Evolutionary conservation across 2,329 filamentous ascomycete genomes (phyloP).

Genomic region (Huntiella abstrusa): DNA sequence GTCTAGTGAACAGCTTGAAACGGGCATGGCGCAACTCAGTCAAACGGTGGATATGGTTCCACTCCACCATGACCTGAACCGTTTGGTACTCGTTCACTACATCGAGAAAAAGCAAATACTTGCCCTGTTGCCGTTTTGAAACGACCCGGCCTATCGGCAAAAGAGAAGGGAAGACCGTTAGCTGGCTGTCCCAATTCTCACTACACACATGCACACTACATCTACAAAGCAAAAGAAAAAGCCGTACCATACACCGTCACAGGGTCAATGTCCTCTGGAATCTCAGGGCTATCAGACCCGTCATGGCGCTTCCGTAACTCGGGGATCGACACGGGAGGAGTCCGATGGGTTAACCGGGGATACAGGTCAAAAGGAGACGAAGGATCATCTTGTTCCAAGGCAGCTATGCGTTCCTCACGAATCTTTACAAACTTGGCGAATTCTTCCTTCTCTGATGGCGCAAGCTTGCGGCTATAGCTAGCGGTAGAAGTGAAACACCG

Average conservation of each 20-base stretch:
- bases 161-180: constrained; percentile 14
- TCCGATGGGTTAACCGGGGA: constrained; percentile 10
- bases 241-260: constrained; percentile 16
- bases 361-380: constrained; percentile 5
- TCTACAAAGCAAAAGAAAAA: not conserved
- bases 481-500: not conserved
- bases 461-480: constrained; percentile 1
- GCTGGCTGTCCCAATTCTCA: constrained; percentile 11
- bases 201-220: not conserved
- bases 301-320: constrained; percentile 11
- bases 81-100: constrained; percentile 52
- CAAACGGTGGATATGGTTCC: constrained; percentile 24
- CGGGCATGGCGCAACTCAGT: constrained; percentile 20
- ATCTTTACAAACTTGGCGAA: constrained; percentile 21
- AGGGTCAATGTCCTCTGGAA: constrained; percentile 2
- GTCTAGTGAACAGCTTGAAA: constrained; percentile 42
- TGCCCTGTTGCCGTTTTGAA: constrained; percentile 51
- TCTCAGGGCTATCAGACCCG: not conserved
- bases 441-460: constrained; percentile 12
- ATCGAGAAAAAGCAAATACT: constrained; percentile 70
- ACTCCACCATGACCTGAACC: constrained; percentile 61
- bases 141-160: constrained; percentile 46
- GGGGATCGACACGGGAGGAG: constrained; percentile 12
- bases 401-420: constrained; percentile 18
- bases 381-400: constrained; percentile 14